Evolutionary conservation across 495 filamentous ascomycete genomes (phyloP).

Genomic region (Penicillium canariense): DNA sequence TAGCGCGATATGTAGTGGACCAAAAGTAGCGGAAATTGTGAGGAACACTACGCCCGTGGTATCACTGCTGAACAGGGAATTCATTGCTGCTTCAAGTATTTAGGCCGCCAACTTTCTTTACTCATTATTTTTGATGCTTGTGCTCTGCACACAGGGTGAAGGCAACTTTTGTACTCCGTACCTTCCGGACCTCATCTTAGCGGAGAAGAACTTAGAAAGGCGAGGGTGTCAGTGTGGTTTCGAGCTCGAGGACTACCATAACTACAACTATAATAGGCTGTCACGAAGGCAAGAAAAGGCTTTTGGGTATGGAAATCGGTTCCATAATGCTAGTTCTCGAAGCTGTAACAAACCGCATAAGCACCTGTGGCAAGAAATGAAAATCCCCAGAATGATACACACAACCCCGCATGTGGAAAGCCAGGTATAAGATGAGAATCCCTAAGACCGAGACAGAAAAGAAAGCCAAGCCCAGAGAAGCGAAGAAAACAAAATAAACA

Average conservation of each 20-base stretch:
- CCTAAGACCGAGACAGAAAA: slow-evolving; percentile 13
- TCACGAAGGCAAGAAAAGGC: background rate
- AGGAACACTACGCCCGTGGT: background rate
- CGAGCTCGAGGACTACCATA: background rate
- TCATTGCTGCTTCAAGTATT: background rate
- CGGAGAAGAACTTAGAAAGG: background rate
- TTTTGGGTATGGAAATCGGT: slow-evolving; percentile 16
- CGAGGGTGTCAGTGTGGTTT: background rate
- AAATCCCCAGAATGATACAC: slow-evolving; percentile 18
- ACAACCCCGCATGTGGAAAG: slow-evolving; percentile 17
- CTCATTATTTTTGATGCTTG: background rate
- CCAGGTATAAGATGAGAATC: slow-evolving; percentile 17
- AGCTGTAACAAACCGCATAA: slow-evolving; percentile 5
- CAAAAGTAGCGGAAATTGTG: slow-evolving; percentile 8
- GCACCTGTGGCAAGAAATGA: slow-evolving; percentile 15
- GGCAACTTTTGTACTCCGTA: background rate
- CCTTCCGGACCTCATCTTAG: too few relatives aligned
- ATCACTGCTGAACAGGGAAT: background rate
- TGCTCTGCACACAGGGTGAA: background rate
- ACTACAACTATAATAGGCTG: background rate
- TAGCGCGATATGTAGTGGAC: slow-evolving; percentile 7
- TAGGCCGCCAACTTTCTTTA: background rate
- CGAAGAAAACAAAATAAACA: slow-evolving; percentile 7
- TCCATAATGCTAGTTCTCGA: slow-evolving; percentile 18
- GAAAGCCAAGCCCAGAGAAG: slow-evolving; percentile 11